Evolutionary conservation across 768 basidiomycete genomes (phyloP).

Genomic region (Jaapia argillacea): DNA sequence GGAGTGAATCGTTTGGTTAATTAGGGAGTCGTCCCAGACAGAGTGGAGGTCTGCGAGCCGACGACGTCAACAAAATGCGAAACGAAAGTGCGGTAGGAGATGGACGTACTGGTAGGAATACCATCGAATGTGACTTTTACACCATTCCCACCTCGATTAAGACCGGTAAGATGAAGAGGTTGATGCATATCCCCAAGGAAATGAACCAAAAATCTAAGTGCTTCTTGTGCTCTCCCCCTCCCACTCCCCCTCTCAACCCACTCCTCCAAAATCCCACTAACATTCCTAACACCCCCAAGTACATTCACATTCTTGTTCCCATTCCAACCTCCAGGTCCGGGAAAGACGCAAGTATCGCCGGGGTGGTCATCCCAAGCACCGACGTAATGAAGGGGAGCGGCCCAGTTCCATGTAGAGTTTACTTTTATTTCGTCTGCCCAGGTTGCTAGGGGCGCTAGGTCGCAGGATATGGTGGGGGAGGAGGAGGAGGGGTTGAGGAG

Average conservation of each 20-base stretch:
- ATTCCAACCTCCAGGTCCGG: constrained; percentile 66
- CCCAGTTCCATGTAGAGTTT: constrained; percentile 41
- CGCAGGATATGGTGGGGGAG: constrained; percentile 50
- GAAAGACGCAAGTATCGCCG: constrained; percentile 63
- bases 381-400: constrained; percentile 66
- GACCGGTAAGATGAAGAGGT: background rate
- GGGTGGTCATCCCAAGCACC: constrained; percentile 73
- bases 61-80: constrained; percentile 1
- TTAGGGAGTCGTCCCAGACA: constrained; percentile 77
- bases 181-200: background rate
- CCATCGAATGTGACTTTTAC: background rate
- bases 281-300: constrained; percentile 70
- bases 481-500: constrained; percentile 47
- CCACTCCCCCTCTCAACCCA: constrained; percentile 23
- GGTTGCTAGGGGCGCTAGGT: constrained; percentile 72
- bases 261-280: constrained; percentile 49
- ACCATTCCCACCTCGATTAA: background rate
- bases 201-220: background rate
- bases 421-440: constrained; percentile 78
- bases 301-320: constrained; percentile 53
- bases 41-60: constrained; percentile 60
- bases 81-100: constrained; percentile 1
- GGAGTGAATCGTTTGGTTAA: constrained; percentile 76
- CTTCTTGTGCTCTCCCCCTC: constrained; percentile 29
- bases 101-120: constrained; percentile 52